A percentile compares a stretch with the other conserved stretches of the same genome.
Conservation (phyloP, 768 basidiomycete species). For the Termitomyces sp. region DNA sequence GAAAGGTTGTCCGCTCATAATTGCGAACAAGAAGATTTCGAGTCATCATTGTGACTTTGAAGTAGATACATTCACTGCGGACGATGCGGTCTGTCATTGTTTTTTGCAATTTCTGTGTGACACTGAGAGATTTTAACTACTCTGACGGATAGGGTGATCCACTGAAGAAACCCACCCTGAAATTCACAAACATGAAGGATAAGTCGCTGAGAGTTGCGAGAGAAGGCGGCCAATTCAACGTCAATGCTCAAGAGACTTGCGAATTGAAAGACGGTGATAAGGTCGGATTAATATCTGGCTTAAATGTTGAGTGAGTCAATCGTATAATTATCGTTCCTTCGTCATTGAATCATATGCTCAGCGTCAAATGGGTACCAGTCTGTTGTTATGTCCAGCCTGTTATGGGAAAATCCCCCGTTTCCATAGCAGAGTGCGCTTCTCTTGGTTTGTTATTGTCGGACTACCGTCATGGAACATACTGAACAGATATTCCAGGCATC, state of each 20-base stretch:
- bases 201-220: slow-evolving; percentile 40
- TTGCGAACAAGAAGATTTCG: slow-evolving; percentile 63
- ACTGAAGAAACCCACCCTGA: slow-evolving; percentile 38
- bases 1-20: slow-evolving; percentile 41
- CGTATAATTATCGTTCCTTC: not conserved
- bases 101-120: not conserved
- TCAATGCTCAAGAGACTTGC: slow-evolving; percentile 31
- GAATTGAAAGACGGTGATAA: slow-evolving; percentile 51
- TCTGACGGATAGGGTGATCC: slow-evolving; percentile 41
- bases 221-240: slow-evolving; percentile 22
- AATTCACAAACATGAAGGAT: slow-evolving; percentile 40
- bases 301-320: slow-evolving; percentile 39
- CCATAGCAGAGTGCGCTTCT: slow-evolving; percentile 37
- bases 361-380: slow-evolving; percentile 46
- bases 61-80: slow-evolving; percentile 44
- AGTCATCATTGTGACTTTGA: slow-evolving; percentile 51
- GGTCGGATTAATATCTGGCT: slow-evolving; percentile 36
- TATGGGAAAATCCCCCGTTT: slow-evolving; percentile 28
- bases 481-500: slow-evolving; percentile 37
- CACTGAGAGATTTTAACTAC: not conserved
- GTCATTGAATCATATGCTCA: not conserved
- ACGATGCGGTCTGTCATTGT: slow-evolving; percentile 50
- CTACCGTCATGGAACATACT: not conserved
- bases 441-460: slow-evolving; percentile 38
- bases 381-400: slow-evolving; percentile 40